phyloP scores from a whole-genome alignment of 345 rosid genomes.

The Gossypium longicalyx region DNA sequence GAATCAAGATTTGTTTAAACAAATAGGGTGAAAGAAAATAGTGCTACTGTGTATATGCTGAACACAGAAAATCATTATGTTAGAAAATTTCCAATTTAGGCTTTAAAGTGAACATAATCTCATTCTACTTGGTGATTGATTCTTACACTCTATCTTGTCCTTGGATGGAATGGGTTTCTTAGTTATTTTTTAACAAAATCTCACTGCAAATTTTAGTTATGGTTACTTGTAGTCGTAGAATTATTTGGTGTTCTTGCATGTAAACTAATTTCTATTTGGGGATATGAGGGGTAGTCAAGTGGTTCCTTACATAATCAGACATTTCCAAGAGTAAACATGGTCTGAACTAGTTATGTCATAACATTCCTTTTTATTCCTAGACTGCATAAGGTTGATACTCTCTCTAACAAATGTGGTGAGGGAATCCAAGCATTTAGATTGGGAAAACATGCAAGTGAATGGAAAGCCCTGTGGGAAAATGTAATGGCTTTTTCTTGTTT shows the following conservation, averaged over 20 bases:
- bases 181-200: neutral
- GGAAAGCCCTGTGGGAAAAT: neutral
- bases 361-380: neutral
- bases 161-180: neutral
- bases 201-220: neutral
- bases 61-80: neutral
- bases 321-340: neutral
- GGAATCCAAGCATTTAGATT: neutral
- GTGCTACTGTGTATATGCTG: neutral
- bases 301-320: neutral
- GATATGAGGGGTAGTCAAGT: neutral
- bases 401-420: neutral
- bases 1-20: neutral
- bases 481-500: neutral
- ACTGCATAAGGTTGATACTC: neutral
- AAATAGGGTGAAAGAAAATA: neutral
- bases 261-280: neutral
- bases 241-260: neutral
- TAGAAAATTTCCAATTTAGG: neutral
- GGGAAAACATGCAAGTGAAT: neutral
- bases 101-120: neutral
- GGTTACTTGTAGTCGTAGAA: neutral
- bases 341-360: neutral
- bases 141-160: neutral
- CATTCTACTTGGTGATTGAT: neutral